These are phyloP conservation scores for Zopfia rhizophila DNA, from an alignment of 2,329 filamentous ascomycete species.

Conservation along the genomic window DNA sequence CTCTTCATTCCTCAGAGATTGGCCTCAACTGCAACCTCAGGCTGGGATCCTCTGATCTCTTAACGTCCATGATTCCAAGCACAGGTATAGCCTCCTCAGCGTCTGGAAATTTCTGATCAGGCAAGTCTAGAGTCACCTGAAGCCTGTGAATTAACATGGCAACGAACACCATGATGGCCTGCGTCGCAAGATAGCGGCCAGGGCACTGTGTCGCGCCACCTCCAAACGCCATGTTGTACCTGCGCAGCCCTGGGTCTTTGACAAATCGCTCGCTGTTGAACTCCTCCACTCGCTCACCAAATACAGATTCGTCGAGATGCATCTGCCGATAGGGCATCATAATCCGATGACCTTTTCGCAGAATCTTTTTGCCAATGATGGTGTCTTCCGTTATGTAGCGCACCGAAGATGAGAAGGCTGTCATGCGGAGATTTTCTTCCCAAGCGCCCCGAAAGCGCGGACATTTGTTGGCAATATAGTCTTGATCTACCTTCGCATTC, in stretches of 20 bases:
- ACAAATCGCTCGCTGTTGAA: background rate
- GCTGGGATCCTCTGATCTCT: too few relatives aligned
- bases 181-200: slow-evolving; percentile 4
- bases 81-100: too few relatives aligned
- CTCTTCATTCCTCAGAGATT: too few relatives aligned
- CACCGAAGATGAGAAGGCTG: slow-evolving; percentile 4
- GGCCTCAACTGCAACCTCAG: too few relatives aligned
- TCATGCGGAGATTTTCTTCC: background rate
- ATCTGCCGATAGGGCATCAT: slow-evolving; percentile 19
- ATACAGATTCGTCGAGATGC: slow-evolving; percentile 11
- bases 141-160: too few relatives aligned
- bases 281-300: background rate
- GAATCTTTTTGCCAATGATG: slow-evolving; percentile 6
- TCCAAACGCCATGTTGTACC: slow-evolving; percentile 5
- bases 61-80: too few relatives aligned
- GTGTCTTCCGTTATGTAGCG: background rate
- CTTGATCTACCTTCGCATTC: background rate
- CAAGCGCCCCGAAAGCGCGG: slow-evolving; percentile 1
- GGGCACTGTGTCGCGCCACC: slow-evolving; percentile 5
- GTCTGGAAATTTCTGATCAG: too few relatives aligned
- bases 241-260: slow-evolving; percentile 1
- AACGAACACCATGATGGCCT: too few relatives aligned
- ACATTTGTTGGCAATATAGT: slow-evolving; percentile 1
- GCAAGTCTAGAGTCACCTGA: too few relatives aligned
- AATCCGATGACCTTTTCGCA: slow-evolving; percentile 3